Evolutionary conservation across 1,139 yeast genomes (phyloP).

Genomic region (Sporopachydermia cereana): DNA sequence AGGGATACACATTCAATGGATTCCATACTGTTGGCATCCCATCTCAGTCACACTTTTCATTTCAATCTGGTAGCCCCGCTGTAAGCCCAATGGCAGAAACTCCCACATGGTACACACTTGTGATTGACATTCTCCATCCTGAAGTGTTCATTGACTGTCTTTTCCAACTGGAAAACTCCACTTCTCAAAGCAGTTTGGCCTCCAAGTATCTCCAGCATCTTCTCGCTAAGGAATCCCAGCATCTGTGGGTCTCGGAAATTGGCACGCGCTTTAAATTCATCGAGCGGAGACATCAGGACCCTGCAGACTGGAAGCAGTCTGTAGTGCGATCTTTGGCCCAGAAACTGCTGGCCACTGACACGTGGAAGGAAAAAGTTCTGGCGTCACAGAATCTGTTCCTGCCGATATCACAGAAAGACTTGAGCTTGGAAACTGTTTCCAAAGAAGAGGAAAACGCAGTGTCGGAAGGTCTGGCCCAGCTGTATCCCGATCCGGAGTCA

Average conservation of each 20-base stretch:
- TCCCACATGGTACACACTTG: constrained; percentile 14
- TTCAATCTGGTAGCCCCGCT: too few species aligned
- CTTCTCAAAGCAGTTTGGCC: not conserved
- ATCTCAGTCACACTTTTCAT: too few species aligned
- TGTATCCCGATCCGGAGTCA: constrained; percentile 1
- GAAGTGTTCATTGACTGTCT: constrained; percentile 12
- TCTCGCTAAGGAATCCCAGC: not conserved
- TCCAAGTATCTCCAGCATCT: not conserved
- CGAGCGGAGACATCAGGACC: not conserved
- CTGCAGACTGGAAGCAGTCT: not conserved
- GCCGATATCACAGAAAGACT: constrained; percentile 8
- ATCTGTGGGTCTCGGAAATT: not conserved
- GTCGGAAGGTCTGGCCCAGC: constrained; percentile 19
- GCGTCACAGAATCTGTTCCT: constrained; percentile 9
- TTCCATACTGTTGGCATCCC: too few species aligned
- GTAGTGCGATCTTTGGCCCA: constrained; percentile 1
- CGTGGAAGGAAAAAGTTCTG: constrained; percentile 9
- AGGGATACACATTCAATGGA: too few species aligned
- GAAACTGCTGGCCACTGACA: constrained; percentile 9
- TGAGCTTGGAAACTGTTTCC: constrained; percentile 12
- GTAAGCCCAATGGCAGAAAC: constrained; percentile 12
- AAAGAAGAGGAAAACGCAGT: constrained; percentile 22
- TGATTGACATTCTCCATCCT: constrained; percentile 18
- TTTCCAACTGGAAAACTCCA: not conserved
- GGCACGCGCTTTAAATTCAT: not conserved